Conservation (phyloP, 2,329 filamentous ascomycete species). For the Plenodomus tracheiphilus region DNA sequence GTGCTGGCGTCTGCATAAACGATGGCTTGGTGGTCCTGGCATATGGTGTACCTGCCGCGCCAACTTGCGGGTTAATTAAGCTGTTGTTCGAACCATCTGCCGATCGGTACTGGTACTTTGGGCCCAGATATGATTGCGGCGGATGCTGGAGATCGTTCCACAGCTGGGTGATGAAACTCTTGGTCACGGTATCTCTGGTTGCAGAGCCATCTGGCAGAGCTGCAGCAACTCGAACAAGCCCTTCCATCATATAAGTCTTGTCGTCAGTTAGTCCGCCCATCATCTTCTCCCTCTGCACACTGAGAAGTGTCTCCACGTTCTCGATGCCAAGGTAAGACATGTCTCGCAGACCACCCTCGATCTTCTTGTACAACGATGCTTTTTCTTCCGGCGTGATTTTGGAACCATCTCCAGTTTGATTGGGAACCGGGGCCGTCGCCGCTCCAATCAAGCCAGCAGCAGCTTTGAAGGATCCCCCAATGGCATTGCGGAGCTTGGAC, state of each 20-base stretch:
- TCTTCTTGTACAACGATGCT: slow-evolving; percentile 35
- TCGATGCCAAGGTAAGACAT: slow-evolving; percentile 37
- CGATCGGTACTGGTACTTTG: slow-evolving; percentile 52
- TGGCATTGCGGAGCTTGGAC: slow-evolving; percentile 32
- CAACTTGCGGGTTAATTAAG: slow-evolving; percentile 64
- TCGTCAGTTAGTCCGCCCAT: slow-evolving; percentile 63
- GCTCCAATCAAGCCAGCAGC: slow-evolving; percentile 34
- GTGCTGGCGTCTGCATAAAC: slow-evolving; percentile 60
- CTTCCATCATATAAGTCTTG: slow-evolving; percentile 64
- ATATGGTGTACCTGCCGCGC: slow-evolving; percentile 68
- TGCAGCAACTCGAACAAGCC: slow-evolving; percentile 55
- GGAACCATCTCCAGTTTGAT: slow-evolving; percentile 51
- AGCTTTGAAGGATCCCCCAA: slow-evolving; percentile 35
- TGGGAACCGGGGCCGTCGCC: slow-evolving; percentile 32
- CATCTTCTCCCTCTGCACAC: slow-evolving; percentile 41
- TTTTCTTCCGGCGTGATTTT: slow-evolving; percentile 40
- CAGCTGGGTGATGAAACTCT: slow-evolving; percentile 50
- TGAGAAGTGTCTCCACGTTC: slow-evolving; percentile 44
- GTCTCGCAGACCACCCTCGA: slow-evolving; percentile 38
- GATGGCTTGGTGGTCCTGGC: slow-evolving; percentile 66
- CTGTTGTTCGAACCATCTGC: slow-evolving; percentile 60
- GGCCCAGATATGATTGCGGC: slow-evolving; percentile 49
- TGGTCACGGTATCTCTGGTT: slow-evolving; percentile 47
- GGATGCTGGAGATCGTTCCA: slow-evolving; percentile 56
- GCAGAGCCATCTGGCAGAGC: slow-evolving; percentile 47